Percentiles rank a stretch among this genome's conserved stretches.
These are phyloP conservation scores for Cladosporium phlei DNA, from an alignment of 2,329 filamentous ascomycete genomes.

Conservation along the genomic window DNA sequence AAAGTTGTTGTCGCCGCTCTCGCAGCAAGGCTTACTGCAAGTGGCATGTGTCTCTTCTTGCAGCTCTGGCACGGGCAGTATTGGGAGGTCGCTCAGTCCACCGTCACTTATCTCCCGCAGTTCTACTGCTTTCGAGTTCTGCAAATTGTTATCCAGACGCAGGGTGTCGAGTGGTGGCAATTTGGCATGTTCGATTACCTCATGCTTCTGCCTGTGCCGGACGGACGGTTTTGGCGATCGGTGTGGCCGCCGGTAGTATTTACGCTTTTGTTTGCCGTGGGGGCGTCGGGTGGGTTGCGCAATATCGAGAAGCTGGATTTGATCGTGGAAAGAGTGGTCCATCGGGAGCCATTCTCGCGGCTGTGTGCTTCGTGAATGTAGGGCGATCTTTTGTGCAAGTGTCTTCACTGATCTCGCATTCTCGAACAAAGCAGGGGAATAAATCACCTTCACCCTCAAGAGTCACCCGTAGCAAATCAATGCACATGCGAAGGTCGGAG, in stretches of 20 bases:
- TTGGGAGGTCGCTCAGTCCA: not conserved
- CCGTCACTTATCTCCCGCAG: constrained; percentile 1
- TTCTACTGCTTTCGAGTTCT: constrained; percentile 2
- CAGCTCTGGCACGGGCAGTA: constrained; percentile 5
- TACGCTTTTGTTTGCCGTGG: constrained; percentile 31
- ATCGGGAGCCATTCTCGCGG: not conserved
- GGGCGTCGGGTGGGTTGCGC: not conserved
- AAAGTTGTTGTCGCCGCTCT: not conserved
- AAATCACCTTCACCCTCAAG: too few species aligned
- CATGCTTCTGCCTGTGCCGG: not conserved
- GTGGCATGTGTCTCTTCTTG: not conserved
- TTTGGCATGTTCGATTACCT: constrained; percentile 5
- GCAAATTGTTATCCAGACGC: not conserved
- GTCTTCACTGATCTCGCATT: too few species aligned
- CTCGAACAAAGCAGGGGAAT: too few species aligned
- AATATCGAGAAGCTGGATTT: not conserved
- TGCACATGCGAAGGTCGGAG: too few species aligned
- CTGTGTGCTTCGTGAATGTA: not conserved
- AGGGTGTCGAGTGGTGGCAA: constrained; percentile 3
- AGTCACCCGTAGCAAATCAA: too few species aligned
- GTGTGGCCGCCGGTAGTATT: constrained; percentile 27
- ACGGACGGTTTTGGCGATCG: constrained; percentile 26
- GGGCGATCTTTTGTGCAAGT: not conserved
- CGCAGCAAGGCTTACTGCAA: not conserved
- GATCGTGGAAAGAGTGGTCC: not conserved